phyloP scores from a whole-genome alignment of 345 rosid species.

The Pugionium dolabratum region DNA sequence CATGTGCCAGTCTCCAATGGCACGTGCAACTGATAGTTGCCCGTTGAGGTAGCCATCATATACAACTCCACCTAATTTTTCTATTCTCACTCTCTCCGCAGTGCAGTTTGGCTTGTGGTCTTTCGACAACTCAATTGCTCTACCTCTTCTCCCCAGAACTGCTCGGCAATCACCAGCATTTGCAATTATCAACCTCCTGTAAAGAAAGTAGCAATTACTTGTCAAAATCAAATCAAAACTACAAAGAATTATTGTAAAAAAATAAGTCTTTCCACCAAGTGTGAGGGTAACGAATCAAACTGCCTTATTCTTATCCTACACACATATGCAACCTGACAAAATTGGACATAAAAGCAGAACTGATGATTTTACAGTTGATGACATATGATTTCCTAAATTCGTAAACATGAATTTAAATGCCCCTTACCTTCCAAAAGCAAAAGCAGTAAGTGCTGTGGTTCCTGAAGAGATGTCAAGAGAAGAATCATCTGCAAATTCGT shows the following conservation, averaged over 20 bases:
- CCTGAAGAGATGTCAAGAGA: slow-evolving; percentile 93
- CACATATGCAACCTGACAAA: not conserved
- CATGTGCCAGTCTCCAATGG: slow-evolving; percentile 99
- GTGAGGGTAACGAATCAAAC: not conserved
- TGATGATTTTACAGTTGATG: not conserved
- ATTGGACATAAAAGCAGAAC: not conserved
- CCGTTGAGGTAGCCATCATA: slow-evolving; percentile 98
- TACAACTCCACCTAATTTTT: slow-evolving; percentile 84
- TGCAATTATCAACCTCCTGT: slow-evolving; percentile 79
- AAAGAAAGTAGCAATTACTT: not conserved
- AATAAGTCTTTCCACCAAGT: not conserved
- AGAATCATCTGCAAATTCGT: slow-evolving; percentile 83
- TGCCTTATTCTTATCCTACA: not conserved
- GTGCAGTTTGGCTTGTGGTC: slow-evolving; percentile 91
- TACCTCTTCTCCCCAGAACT: slow-evolving; percentile 86
- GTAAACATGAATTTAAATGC: slow-evolving; percentile 6
- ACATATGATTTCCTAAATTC: not conserved
- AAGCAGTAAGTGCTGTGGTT: slow-evolving; percentile 85
- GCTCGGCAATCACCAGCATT: slow-evolving; percentile 99
- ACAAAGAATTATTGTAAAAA: not conserved
- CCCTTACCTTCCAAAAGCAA: slow-evolving; percentile 74
- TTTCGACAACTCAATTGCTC: slow-evolving; percentile 86
- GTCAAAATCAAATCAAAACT: slow-evolving; percentile 9
- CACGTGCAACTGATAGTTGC: slow-evolving; percentile 94
- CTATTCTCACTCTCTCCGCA: slow-evolving; percentile 77